phyloP scores from a whole-genome alignment of 305 asterid genomes.

The Fraxinus xanthoxyloides region DNA sequence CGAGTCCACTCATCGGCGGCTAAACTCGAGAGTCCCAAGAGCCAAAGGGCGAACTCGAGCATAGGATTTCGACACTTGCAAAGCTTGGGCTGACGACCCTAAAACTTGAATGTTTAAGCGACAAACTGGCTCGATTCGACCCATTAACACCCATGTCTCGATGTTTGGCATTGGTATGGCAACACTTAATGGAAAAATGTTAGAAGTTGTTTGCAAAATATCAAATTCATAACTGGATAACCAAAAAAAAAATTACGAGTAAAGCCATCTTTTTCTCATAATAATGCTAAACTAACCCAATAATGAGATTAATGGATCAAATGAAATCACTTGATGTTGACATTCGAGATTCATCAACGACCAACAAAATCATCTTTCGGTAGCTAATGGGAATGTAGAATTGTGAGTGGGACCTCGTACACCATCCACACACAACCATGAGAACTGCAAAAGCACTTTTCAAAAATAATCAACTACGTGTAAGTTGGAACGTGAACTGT shows the following conservation, averaged over 20 bases:
- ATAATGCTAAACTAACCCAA: not conserved
- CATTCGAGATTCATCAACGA: not conserved
- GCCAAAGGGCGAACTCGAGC: not conserved
- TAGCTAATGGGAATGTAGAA: not conserved
- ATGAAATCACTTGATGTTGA: not conserved
- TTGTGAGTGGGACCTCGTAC: not conserved
- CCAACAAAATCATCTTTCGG: not conserved
- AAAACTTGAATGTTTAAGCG: no score
- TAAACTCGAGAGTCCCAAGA: not conserved
- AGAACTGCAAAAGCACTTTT: not conserved
- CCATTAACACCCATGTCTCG: no score
- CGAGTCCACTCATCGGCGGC: not conserved
- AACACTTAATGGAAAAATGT: no score
- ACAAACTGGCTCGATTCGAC: no score
- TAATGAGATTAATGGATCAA: not conserved
- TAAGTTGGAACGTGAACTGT: conserved; percentile 1
- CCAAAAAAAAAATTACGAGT: not conserved
- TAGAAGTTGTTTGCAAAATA: not conserved
- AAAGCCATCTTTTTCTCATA: not conserved
- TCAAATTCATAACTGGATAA: not conserved
- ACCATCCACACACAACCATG: not conserved
- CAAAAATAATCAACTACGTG: not conserved
- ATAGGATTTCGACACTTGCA: not conserved
- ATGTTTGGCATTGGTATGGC: no score
- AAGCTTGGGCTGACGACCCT: not conserved